Percentiles rank a stretch among this genome's conserved stretches.
These are phyloP conservation scores for Aspergillus ochraceus DNA, from an alignment of 2,329 filamentous ascomycete genomes.

Conservation along the genomic window DNA sequence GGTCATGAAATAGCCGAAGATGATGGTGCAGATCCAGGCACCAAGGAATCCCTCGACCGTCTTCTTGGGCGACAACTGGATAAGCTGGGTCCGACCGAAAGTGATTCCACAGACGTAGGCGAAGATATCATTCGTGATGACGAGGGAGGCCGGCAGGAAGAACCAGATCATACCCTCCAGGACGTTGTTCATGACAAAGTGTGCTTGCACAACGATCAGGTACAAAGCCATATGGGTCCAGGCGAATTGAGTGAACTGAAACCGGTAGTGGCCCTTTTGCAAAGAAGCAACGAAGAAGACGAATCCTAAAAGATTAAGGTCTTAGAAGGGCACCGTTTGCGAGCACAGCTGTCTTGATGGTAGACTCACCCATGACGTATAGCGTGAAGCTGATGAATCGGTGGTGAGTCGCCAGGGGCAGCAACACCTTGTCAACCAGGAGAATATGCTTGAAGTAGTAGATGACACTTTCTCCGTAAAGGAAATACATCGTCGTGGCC, in stretches of 20 bases:
- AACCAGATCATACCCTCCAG: constrained; percentile 99
- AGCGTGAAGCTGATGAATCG: constrained; percentile 98
- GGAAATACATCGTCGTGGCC: constrained; percentile 98
- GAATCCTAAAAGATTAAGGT: constrained; percentile 64
- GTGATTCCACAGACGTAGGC: constrained; percentile 97
- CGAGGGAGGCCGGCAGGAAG: constrained; percentile 89
- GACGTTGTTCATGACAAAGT: constrained; percentile 99
- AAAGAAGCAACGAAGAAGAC: constrained; percentile 96
- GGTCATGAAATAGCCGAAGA: constrained; percentile 79
- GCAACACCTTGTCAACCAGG: constrained; percentile 85
- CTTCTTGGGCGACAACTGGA: constrained; percentile 98
- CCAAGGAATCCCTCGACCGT: constrained; percentile 96
- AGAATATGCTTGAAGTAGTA: constrained; percentile 99
- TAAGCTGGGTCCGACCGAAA: constrained; percentile 92
- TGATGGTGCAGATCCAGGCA: constrained; percentile 91
- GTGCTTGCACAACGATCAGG: constrained; percentile 94
- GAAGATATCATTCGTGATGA: constrained; percentile 98
- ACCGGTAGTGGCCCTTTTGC: constrained; percentile 93
- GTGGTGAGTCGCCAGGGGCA: constrained; percentile 94
- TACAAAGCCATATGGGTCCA: constrained; percentile 99
- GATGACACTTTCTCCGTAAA: constrained; percentile 98
- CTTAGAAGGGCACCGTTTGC: not conserved
- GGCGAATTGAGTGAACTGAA: constrained; percentile 98
- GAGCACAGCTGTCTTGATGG: not conserved
- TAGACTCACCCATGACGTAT: constrained; percentile 82